Evolutionary conservation across 306 rosid species (phyloP).

Genomic region (Trichosanthes truncata): DNA sequence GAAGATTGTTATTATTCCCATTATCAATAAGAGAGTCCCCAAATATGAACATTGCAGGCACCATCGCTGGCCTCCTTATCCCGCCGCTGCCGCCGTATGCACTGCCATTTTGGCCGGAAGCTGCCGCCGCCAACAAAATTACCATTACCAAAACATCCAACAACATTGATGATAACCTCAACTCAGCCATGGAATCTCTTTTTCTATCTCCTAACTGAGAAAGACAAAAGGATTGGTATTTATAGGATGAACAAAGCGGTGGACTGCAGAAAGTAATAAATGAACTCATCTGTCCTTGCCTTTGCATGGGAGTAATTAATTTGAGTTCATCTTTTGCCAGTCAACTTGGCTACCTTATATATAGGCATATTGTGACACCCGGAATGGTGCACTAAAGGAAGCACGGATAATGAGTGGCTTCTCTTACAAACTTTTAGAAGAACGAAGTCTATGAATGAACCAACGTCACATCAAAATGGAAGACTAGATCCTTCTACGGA

Average conservation of each 20-base stretch:
- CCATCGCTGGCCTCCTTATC: conserved; percentile 17
- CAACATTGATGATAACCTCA: neutral
- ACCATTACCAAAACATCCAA: neutral
- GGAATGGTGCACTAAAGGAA: neutral
- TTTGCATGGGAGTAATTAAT: neutral
- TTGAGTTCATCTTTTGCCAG: neutral
- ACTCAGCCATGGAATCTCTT: neutral
- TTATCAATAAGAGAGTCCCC: conserved; percentile 92
- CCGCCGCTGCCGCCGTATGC: neutral
- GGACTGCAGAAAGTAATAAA: neutral
- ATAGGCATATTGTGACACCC: neutral
- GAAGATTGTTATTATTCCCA: conserved; percentile 81
- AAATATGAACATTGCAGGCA: conserved; percentile 91
- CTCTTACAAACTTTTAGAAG: too few relatives aligned
- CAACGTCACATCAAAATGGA: too few relatives aligned
- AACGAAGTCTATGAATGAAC: too few relatives aligned
- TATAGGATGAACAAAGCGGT: neutral
- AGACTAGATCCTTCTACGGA: too few relatives aligned
- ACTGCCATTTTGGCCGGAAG: conserved; percentile 24
- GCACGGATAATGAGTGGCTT: neutral
- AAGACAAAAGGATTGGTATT: neutral
- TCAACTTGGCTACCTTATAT: neutral
- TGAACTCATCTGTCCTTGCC: neutral
- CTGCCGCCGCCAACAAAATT: conserved; percentile 9
- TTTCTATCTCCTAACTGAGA: neutral